phyloP scores from a whole-genome alignment of 108 stramenopile species.

The Thalassiosira profunda region DNA sequence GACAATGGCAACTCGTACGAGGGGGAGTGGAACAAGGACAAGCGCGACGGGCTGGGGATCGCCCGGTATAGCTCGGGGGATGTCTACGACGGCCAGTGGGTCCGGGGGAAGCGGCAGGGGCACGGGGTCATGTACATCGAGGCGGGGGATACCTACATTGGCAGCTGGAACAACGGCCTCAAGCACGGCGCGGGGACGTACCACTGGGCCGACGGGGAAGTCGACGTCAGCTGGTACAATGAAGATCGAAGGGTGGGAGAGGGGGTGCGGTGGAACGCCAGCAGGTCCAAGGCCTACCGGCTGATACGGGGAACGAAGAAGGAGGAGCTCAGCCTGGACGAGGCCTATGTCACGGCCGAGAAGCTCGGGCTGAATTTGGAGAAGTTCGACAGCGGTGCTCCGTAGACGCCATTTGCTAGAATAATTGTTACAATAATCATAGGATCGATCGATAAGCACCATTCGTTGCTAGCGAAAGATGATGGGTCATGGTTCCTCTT shows the following conservation, averaged over 20 bases:
- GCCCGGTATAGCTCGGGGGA: conserved; percentile 54
- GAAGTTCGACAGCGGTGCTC: conserved; percentile 33
- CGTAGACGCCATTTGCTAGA: too few species aligned
- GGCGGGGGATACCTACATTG: conserved; percentile 49
- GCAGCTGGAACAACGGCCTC: conserved; percentile 48
- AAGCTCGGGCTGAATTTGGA: conserved; percentile 42
- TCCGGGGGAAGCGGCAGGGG: conserved; percentile 39
- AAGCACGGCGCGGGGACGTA: conserved; percentile 55
- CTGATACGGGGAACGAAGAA: conserved; percentile 41
- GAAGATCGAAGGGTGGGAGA: conserved; percentile 44
- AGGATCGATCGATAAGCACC: too few species aligned
- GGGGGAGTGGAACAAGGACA: conserved; percentile 55
- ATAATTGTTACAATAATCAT: too few species aligned
- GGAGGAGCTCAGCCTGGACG: conserved; percentile 43
- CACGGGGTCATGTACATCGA: conserved; percentile 57
- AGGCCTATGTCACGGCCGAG: conserved; percentile 42
- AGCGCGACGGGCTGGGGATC: conserved; percentile 51
- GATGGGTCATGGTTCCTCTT: too few species aligned
- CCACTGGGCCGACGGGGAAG: conserved; percentile 55
- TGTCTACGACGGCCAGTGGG: conserved; percentile 54
- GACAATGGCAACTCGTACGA: conserved; percentile 58
- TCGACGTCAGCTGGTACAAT: conserved; percentile 56
- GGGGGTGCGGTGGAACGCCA: conserved; percentile 48
- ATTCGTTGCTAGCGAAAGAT: too few species aligned
- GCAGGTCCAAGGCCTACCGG: conserved; percentile 32